Conservation (phyloP, 768 basidiomycete genomes). For the Collybia mongolica region DNA sequence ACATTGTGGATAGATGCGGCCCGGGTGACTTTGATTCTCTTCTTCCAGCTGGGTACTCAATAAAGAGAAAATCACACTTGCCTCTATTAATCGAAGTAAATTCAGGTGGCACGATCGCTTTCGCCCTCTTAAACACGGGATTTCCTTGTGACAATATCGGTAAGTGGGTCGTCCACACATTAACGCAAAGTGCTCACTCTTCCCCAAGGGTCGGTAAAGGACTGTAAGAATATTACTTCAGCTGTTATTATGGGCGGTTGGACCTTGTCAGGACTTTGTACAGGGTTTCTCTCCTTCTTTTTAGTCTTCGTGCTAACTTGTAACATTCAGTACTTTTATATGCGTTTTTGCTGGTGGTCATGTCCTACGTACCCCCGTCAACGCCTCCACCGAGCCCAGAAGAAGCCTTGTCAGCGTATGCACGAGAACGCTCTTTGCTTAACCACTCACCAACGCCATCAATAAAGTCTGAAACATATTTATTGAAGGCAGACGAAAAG, state of each 20-base stretch:
- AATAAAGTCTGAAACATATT: conserved; percentile 7
- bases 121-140: conserved; percentile 25
- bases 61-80: no score
- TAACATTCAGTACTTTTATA: conserved; percentile 23
- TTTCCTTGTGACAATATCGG: conserved; percentile 36
- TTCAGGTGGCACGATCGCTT: conserved; percentile 30
- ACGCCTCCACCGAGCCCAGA: conserved; percentile 21
- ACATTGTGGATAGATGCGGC: conserved; percentile 35
- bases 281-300: conserved; percentile 10
- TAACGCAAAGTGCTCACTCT: background rate
- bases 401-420: conserved; percentile 8
- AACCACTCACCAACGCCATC: conserved; percentile 2
- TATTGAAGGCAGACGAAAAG: background rate
- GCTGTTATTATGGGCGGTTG: conserved; percentile 28
- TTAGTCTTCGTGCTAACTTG: background rate
- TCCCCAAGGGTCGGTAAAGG: conserved; percentile 20
- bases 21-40: conserved; percentile 26
- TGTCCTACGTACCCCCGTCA: conserved; percentile 28
- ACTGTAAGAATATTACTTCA: conserved; percentile 28
- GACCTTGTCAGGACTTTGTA: conserved; percentile 32
- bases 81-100: background rate
- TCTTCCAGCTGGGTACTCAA: conserved; percentile 27
- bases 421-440: no score
- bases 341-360: conserved; percentile 23
- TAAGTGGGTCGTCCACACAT: conserved; percentile 8